These are phyloP conservation scores for Penicillium cinerascens DNA, from an alignment of 495 filamentous ascomycete species.

Conservation along the genomic window DNA sequence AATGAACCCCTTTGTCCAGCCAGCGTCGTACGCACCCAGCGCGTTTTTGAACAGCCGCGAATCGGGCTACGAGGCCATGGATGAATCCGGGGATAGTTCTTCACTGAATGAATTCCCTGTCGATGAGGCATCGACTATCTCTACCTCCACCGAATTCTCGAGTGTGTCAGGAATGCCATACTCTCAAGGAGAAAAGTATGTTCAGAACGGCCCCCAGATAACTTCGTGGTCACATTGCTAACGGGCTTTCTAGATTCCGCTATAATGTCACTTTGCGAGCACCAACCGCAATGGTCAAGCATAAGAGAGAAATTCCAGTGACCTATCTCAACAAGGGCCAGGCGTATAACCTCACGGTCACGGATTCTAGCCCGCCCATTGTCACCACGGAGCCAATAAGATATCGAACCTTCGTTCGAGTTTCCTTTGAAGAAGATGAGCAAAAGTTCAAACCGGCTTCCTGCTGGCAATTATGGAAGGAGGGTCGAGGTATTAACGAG, in stretches of 20 bases:
- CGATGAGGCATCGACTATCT: constrained; percentile 26
- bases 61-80: constrained; percentile 73
- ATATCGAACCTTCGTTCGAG: constrained; percentile 81
- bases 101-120: constrained; percentile 50
- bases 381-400: constrained; percentile 48
- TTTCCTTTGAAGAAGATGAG: constrained; percentile 91
- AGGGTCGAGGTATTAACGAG: constrained; percentile 84
- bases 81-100: constrained; percentile 58
- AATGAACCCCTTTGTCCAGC: constrained; percentile 67
- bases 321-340: constrained; percentile 98
- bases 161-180: constrained; percentile 16
- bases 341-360: constrained; percentile 74
- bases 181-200: constrained; percentile 48
- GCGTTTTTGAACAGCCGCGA: constrained; percentile 69
- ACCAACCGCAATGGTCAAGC: constrained; percentile 92
- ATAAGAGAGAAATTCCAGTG: constrained; percentile 79
- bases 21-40: constrained; percentile 70
- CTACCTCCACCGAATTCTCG: constrained; percentile 24
- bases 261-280: constrained; percentile 88
- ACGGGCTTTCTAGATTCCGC: constrained; percentile 65
- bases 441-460: constrained; percentile 73
- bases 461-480: constrained; percentile 95
- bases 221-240: neutral
- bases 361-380: constrained; percentile 54
- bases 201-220: no score